Conservation (phyloP, 108 stramenopile species). For the Cyclostephanos invisitatus region DNA sequence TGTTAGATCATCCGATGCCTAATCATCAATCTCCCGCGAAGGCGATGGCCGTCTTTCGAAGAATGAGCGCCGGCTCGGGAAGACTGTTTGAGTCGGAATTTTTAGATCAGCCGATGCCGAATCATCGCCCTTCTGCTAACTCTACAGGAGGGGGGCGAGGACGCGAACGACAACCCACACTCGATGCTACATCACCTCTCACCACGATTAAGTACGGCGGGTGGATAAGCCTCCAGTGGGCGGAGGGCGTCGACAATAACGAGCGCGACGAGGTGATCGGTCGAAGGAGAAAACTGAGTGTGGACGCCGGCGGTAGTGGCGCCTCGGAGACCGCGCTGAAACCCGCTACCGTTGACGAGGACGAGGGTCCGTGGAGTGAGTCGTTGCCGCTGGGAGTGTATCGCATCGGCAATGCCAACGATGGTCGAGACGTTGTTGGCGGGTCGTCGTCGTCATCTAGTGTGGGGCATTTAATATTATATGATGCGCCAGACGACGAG, state of each 20-base stretch:
- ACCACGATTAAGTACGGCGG: conserved; percentile 40
- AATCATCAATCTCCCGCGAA: background rate
- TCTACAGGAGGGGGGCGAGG: conserved; percentile 15
- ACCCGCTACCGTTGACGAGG: conserved; percentile 24
- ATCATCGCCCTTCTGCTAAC: conserved; percentile 13
- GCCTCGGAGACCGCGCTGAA: background rate
- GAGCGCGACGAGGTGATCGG: conserved; percentile 18
- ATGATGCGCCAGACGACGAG: conserved; percentile 23
- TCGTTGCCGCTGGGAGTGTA: conserved; percentile 41
- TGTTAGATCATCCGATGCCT: too few relatives aligned
- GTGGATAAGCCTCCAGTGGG: conserved; percentile 50
- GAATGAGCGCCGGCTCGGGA: too few relatives aligned
- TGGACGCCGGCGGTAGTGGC: background rate
- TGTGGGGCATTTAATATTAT: conserved; percentile 14
- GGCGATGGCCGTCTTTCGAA: background rate
- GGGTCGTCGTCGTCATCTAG: background rate
- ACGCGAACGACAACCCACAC: conserved; percentile 1
- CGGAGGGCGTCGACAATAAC: conserved; percentile 6
- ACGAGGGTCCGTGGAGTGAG: conserved; percentile 48
- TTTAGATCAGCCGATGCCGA: background rate
- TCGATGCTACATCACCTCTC: conserved; percentile 29
- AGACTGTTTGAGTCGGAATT: background rate
- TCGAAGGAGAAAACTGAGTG: conserved; percentile 9
- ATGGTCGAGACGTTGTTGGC: background rate
- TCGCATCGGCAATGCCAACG: conserved; percentile 9